Conservation (phyloP, 2,329 filamentous ascomycete species). For the Pestalotiopsis sp. region DNA sequence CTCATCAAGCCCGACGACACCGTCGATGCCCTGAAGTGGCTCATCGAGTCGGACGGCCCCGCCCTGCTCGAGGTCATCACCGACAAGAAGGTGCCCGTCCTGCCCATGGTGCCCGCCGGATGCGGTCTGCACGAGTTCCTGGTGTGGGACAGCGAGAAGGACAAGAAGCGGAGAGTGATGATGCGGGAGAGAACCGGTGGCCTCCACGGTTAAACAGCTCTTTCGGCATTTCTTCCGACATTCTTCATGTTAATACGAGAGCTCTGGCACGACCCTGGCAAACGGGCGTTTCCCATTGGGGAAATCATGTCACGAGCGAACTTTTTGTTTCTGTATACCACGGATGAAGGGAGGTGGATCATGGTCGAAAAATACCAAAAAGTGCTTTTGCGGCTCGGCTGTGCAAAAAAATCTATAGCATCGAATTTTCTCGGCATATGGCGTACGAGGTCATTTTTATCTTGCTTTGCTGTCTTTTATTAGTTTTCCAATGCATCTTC, state of each 20-base stretch:
- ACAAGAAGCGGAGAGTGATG: conserved; percentile 15
- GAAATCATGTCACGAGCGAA: neutral
- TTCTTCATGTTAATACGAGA: neutral
- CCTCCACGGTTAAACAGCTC: conserved; percentile 33
- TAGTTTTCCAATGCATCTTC: neutral
- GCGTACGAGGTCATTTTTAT: neutral
- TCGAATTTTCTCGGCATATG: neutral
- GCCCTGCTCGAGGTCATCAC: conserved; percentile 90
- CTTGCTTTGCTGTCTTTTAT: neutral
- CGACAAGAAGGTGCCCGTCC: conserved; percentile 89
- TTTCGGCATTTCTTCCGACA: neutral
- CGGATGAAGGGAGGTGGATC: neutral
- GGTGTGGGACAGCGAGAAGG: conserved; percentile 68
- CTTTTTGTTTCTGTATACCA: neutral
- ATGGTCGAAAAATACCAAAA: neutral
- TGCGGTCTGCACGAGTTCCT: conserved; percentile 90
- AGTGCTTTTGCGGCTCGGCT: neutral
- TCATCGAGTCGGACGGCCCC: conserved; percentile 88
- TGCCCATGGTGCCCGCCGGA: conserved; percentile 94
- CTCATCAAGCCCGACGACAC: conserved; percentile 77
- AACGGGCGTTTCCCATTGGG: neutral
- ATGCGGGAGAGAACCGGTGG: conserved; percentile 49
- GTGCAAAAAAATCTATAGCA: neutral
- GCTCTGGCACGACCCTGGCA: neutral
- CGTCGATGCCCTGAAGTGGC: conserved; percentile 78